Base-by-base conservation (phyloP, 139 green algal genomes). In the Trebouxia sp. region DNA sequence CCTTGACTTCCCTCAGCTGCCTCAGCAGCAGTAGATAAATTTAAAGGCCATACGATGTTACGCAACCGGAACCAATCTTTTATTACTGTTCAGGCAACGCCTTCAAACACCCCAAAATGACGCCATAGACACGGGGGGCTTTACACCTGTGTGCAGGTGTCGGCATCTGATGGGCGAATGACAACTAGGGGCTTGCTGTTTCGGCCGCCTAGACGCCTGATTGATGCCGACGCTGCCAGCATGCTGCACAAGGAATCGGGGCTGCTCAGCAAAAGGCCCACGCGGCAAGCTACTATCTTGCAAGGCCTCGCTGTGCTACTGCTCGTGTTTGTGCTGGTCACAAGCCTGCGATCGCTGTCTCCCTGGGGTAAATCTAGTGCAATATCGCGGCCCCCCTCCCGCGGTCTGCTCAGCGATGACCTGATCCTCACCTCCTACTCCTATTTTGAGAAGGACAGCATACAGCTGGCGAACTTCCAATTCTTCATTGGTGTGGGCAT, bases 401-500 rank as follows among this genome's bases (percentile, higher is more conserved):
- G 35, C 62, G 28, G 62, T 9, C 32, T 72, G 2, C 35, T 45
- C 32, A 72, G 62, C 32, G 62, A 72, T 43, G 62, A 72, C 32
- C 7, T 72, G 8, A 72, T 72, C 37, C 62, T 72, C 11, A 72
- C 62, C 32, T 72, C 62, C 15, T 72, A 72, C 62, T 72, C 62
- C 32, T 72, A 72, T 35, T 72, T 72, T 72, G 62, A 72, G 62
- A 72, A 95, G 75, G 91, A 94, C 65, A 37, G 65, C 5, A 77
- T 92, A 5, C 91, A 94, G 87, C 72, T 82, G 17, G 48, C 84
- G 12, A 94, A 95, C 75, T 80, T 91, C 39, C 87, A 94, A 38
- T 93, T 91, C 69, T 95, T 95, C 76, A 82, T 93, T 7, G 80
- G 87, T 2, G 72, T 87, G 1, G 90, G 87, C 74, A 92, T 91